Conservation (phyloP, 2,329 filamentous ascomycete genomes). For the Alternaria metachromatica region DNA sequence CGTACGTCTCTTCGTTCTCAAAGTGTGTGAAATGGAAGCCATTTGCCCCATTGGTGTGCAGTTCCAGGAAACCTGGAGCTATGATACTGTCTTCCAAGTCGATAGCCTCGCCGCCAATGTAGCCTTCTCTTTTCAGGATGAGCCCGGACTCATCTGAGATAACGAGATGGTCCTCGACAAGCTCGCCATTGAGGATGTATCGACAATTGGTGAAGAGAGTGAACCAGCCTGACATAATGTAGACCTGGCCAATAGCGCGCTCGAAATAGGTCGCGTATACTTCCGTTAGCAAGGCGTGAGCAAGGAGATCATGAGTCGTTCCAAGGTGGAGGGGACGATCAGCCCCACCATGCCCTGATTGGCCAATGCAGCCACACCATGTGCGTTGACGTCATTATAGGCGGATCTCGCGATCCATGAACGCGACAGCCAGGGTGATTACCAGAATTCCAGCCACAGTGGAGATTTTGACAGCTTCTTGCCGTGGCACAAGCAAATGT, state of each 20-base stretch:
- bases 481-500: conserved; percentile 7
- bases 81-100: conserved; percentile 60
- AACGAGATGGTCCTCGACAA: conserved; percentile 54
- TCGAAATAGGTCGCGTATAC: conserved; percentile 9
- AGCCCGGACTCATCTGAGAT: conserved; percentile 54
- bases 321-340: conserved; percentile 10
- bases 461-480: conserved; percentile 10
- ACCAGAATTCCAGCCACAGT: conserved; percentile 22
- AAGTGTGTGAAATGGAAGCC: conserved; percentile 64
- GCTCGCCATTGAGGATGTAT: conserved; percentile 52
- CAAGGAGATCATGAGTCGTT: conserved; percentile 8
- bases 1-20: conserved; percentile 52
- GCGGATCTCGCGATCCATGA: conserved; percentile 8
- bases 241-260: conserved; percentile 4
- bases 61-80: conserved; percentile 62
- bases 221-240: conserved; percentile 51
- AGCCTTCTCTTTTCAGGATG: conserved; percentile 52
- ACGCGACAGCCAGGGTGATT: conserved; percentile 9
- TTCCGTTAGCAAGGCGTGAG: conserved; percentile 1
- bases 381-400: conserved; percentile 22
- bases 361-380: conserved; percentile 7
- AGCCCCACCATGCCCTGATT: conserved; percentile 16
- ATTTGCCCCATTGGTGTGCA: conserved; percentile 62
- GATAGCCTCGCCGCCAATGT: conserved; percentile 54
- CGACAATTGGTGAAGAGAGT: conserved; percentile 57